Base-by-base conservation (phyloP, 2,329 filamentous ascomycete species). In the Colletotrichum agaves region DNA sequence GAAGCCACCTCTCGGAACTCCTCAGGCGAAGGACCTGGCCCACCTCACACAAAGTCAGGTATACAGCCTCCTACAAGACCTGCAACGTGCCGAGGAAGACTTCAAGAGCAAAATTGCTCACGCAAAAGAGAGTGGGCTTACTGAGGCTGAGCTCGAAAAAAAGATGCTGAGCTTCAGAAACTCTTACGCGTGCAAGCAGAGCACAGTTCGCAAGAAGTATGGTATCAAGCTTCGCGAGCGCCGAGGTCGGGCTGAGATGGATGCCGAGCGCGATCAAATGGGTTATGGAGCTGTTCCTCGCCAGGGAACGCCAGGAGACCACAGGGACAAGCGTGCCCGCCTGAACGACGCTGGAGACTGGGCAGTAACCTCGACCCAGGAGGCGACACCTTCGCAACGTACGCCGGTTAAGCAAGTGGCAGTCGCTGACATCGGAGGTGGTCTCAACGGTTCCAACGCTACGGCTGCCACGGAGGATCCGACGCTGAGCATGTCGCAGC, bases 121-220 rank as follows among this genome's bases (percentile, higher is more conserved):
- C 4, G 56, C 56, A 3, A 41, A 63, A n/a, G 11, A 46, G 19
- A 21, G 21, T 37, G 27, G 57, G 8, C 37, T 23, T 3, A 47
- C 11, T 5, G 53, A 19, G 59, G 44, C 17, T 17, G 47, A 63
- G 23, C 1, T 53, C 1, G 53, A 77, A 70, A 65, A 67, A 41
- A 66, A 70, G 52, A 58, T 87, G 0, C 78, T 80, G 0, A 81
- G 78, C 10, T 71, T 88, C 1, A 82, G 82, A 44, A 88, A 88
- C 69, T 81, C 81, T 3, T 86, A 85, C 71, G 83, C 83, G 47
- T 87, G 85, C 3, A 87, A 85, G 63, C 85, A 87, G 73, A 87
- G 84, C 60, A 80, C 80, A n/a, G 84, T 87, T 3, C 82, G 87
- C 12, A 88, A 87, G 73, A 87, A 83, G 67, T 88, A 84, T 67